A percentile compares a stretch with the other conserved stretches of the same genome.
These are phyloP conservation scores for Pythium phragmiticola DNA, from an alignment of 352 stramenopile genomes.

Conservation along the genomic window DNA sequence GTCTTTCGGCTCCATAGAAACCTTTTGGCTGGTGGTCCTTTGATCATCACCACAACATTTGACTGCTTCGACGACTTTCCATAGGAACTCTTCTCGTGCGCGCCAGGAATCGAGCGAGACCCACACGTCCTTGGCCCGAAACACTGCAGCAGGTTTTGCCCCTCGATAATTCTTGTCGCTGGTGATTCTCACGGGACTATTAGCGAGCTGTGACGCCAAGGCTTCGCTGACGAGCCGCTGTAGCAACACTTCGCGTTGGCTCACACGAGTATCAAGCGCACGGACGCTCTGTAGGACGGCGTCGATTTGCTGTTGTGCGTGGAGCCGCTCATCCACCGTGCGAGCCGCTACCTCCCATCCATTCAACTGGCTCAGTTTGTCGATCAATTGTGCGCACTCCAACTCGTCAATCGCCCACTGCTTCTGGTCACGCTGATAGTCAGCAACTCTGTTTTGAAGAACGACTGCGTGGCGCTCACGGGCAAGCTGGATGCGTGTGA, in stretches of 20 bases:
- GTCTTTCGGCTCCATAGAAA: not conserved
- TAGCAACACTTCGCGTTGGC: not conserved
- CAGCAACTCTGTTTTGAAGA: not conserved
- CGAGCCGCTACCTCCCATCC: not conserved
- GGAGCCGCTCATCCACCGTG: slow-evolving; percentile 5
- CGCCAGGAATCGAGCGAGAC: slow-evolving; percentile 19
- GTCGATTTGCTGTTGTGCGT: slow-evolving; percentile 5
- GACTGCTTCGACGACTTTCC: slow-evolving; percentile 23
- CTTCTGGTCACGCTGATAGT: slow-evolving; percentile 8
- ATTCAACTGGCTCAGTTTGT: slow-evolving; percentile 21
- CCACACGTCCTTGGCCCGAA: slow-evolving; percentile 14
- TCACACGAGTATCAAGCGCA: slow-evolving; percentile 14
- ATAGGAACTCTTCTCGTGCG: slow-evolving; percentile 30
- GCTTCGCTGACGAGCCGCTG: slow-evolving; percentile 2
- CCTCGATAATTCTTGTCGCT: not conserved
- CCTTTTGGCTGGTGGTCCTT: not conserved
- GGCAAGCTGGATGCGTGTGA: slow-evolving; percentile 31
- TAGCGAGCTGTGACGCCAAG: slow-evolving; percentile 10
- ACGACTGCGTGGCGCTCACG: slow-evolving; percentile 17
- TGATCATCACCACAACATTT: not conserved
- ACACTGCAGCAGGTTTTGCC: not conserved
- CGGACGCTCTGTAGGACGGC: not conserved
- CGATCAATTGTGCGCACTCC: slow-evolving; percentile 17
- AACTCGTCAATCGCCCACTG: slow-evolving; percentile 15
- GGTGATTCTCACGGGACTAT: slow-evolving; percentile 15